Percentiles rank a stretch among this genome's conserved stretches.
These are phyloP conservation scores for Elsinoe necatrix DNA, from an alignment of 2,329 filamentous ascomycete species.

Conservation along the genomic window DNA sequence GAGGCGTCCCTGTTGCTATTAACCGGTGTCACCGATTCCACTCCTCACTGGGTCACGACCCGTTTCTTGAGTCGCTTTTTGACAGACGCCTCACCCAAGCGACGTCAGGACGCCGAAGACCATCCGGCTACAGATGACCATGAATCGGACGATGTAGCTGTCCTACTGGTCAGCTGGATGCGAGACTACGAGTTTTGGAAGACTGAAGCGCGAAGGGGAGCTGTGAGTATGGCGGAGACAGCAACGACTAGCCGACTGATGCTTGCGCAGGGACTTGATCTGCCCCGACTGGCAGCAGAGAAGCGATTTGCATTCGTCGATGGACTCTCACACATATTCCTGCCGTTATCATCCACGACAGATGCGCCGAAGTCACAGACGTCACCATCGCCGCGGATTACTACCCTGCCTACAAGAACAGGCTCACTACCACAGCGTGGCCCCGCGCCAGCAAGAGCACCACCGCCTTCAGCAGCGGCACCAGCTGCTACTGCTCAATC, in stretches of 20 bases:
- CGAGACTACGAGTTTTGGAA: slow-evolving; percentile 72
- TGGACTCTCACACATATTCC: slow-evolving; percentile 56
- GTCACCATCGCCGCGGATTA: not conserved
- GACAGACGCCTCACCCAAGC: not conserved
- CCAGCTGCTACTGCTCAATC: not conserved
- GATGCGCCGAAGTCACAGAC: not conserved
- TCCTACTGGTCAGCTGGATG: slow-evolving; percentile 78
- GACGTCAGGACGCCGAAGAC: slow-evolving; percentile 21
- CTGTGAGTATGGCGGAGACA: slow-evolving; percentile 41
- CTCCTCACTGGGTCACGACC: slow-evolving; percentile 48
- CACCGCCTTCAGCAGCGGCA: not conserved
- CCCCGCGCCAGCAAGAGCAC: slow-evolving; percentile 1
- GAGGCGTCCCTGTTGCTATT: slow-evolving; percentile 56
- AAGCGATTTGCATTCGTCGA: slow-evolving; percentile 66
- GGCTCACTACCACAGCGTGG: slow-evolving; percentile 12
- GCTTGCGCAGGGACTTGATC: slow-evolving; percentile 55
- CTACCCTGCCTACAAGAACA: not conserved
- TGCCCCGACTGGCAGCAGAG: slow-evolving; percentile 50
- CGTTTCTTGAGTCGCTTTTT: slow-evolving; percentile 45
- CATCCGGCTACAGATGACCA: slow-evolving; percentile 21
- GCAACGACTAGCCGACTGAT: not conserved
- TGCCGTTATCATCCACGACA: slow-evolving; percentile 21
- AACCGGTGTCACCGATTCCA: slow-evolving; percentile 52
- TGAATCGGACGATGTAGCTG: slow-evolving; percentile 25
- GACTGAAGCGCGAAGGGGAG: slow-evolving; percentile 58